Base-by-base conservation (phyloP, 1,139 yeast genomes). In the Suhomyces wounanorum region DNA sequence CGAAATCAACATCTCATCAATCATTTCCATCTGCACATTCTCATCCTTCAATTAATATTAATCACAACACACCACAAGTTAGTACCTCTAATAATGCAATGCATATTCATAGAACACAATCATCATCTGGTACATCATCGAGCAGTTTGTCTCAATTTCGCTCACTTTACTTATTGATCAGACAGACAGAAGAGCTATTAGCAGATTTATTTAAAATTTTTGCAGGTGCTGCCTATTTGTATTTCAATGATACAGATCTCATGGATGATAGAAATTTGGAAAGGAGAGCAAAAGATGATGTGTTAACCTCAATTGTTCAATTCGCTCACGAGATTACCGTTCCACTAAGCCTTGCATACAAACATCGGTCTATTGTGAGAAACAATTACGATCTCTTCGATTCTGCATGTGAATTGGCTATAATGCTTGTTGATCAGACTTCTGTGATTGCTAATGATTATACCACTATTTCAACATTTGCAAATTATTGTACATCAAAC, bases 151-250 rank as follows among this genome's bases (percentile, higher is more conserved):
- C 42, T 2, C 46, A 52, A 10, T 44, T 37, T 21, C 42, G 49
- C 14, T 40, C 44, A 7, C 38, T 31, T 8, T 43, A 33, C 26
- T 44, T 42, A 14, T 39, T 54, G 23, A 49, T 52, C 1, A 28
- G 25, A n/a, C 45, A 49, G 13, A 48, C 53, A 2, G 57, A 54
- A 42, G 55, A 48, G 18, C 59, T 73, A 40, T 59, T 75, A 31
- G 55, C 77, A 1, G 76, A 72, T 49, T 57, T 73, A n/a, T 71
- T 75, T 52, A 51, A 59, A n/a, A 63, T 75, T 6, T 76, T 75
- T 55, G 59, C 60, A 9, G 63, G 69, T 0, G 67, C 67, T 1
- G 78, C 79, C 1, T 68, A 70, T 21, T 57, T 69, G 21, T 75
- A 71, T 57, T 74, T 70, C 52, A 69, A 70, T 52, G 76, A 72